Base-by-base conservation (phyloP, 2,329 filamentous ascomycete genomes). In the Neofusicoccum laricinum region DNA sequence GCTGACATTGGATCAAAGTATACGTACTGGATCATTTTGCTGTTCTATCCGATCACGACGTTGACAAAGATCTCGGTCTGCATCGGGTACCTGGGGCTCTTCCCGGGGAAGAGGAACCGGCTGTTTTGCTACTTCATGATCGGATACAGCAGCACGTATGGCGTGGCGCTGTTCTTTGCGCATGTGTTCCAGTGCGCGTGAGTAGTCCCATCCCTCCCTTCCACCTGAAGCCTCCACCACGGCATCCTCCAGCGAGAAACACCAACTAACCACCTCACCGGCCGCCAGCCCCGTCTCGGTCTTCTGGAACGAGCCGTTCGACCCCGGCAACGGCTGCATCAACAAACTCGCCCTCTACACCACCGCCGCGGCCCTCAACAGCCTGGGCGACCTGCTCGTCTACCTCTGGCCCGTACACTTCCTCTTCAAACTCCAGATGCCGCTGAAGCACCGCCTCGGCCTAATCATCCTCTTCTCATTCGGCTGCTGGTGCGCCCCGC, bases 101-200 rank as follows among this genome's bases (percentile, higher is more conserved):
- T 74, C 34, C 70, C 71, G 3, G 66, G 68, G 19, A 65, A 62
- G 21, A 19, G n/a, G 10, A 73, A 73, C 43, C 70, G 67, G 43
- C 69, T 65, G 65, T 75, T 75, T 49, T 75, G 73, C 49, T 64
- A 66, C n/a, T 17, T 64, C n/a, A 69, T 72, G 68, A 61, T 75
- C 10, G 63, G 63, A 8, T 75, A 71, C n/a, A 71, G 68, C 0
- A 48, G 71, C 1, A 45, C 65, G 14, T 66, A 72, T 55, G 69
- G 67, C 6, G 45, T 67, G 1, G 66, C 66, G 0, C 67, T 65
- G 11, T 73, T 73, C 57, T 73, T 73, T 61, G 46, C 71, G 12
- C 68, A 67, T 8, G 55, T 73, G 1, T 64, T 64, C 15, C 25
- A 45, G 55, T 64, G 55, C 55, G 53, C 59, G 59, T 63, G 45